Conservation (phyloP, 208 protist genomes). For the Endotrypanum monterogeii region DNA sequence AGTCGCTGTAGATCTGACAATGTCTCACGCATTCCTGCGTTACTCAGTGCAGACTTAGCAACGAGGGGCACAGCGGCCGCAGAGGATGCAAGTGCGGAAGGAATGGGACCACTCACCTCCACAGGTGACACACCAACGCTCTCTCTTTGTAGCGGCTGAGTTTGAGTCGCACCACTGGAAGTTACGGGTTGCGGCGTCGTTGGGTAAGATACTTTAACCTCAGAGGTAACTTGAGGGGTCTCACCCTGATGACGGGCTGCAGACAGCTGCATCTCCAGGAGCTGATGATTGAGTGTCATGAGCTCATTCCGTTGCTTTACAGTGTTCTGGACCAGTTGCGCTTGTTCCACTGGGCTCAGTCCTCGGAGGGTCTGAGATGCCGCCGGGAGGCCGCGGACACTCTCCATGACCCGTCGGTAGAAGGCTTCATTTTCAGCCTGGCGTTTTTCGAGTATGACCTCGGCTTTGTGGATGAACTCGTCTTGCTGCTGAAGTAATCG, state of each 20-base stretch:
- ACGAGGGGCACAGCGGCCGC: not conserved
- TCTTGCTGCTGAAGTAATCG: constrained; percentile 44
- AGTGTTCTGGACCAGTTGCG: constrained; percentile 56
- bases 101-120: not conserved
- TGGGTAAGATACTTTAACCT: not conserved
- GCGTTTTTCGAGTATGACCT: constrained; percentile 39
- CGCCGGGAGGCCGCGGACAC: constrained; percentile 18
- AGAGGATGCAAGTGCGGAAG: not conserved
- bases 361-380: constrained; percentile 32
- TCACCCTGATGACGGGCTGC: constrained; percentile 34
- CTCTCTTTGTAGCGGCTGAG: not conserved
- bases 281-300: constrained; percentile 61
- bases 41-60: not conserved
- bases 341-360: constrained; percentile 59
- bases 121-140: constrained; percentile 21
- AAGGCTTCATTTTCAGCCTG: constrained; percentile 56
- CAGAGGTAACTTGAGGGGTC: not conserved
- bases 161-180: not conserved
- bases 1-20: constrained; percentile 63
- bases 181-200: not conserved
- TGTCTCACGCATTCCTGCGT: constrained; percentile 46
- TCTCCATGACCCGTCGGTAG: constrained; percentile 48
- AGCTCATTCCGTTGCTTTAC: constrained; percentile 79
- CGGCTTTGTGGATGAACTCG: constrained; percentile 47
- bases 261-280: constrained; percentile 65